These are phyloP conservation scores for Hypomyces perniciosus DNA, from an alignment of 2,329 filamentous ascomycete genomes.

Conservation along the genomic window DNA sequence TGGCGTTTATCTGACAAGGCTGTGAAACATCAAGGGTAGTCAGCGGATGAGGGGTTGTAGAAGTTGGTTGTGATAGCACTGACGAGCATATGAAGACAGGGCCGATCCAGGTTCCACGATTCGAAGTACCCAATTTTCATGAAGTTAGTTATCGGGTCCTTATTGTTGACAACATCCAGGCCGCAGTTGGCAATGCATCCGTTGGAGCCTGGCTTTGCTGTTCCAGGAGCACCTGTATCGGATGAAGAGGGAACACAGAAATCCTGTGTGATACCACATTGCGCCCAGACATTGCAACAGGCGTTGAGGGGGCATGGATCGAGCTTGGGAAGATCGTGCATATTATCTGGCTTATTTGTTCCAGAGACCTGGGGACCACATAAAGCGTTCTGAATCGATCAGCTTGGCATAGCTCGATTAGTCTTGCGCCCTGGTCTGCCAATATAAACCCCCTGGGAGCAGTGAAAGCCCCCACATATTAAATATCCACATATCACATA, in stretches of 20 bases:
- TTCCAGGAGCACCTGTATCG: constrained; percentile 31
- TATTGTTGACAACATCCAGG: constrained; percentile 17
- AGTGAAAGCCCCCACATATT: too few species aligned
- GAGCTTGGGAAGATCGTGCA: constrained; percentile 16
- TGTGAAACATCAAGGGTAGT: too few species aligned
- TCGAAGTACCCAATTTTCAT: constrained; percentile 18
- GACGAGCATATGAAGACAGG: too few species aligned
- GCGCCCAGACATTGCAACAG: constrained; percentile 33
- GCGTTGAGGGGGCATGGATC: constrained; percentile 27
- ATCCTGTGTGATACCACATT: constrained; percentile 34
- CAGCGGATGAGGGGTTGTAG: too few species aligned
- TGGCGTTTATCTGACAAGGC: too few species aligned
- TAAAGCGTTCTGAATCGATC: too few species aligned
- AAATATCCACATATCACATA: too few species aligned
- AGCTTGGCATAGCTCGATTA: too few species aligned
- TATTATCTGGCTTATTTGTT: constrained; percentile 13
- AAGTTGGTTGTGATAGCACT: too few species aligned
- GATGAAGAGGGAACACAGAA: constrained; percentile 29
- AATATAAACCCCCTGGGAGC: too few species aligned
- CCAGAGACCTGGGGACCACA: constrained; percentile 26
- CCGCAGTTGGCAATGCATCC: constrained; percentile 27
- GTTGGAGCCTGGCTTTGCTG: constrained; percentile 22
- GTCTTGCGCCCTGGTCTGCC: too few species aligned
- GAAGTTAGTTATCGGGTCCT: constrained; percentile 5
- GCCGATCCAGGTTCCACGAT: too few species aligned